phyloP scores from a whole-genome alignment of 2,329 filamentous ascomycete genomes.

The Chaetomiaceae sp. region DNA sequence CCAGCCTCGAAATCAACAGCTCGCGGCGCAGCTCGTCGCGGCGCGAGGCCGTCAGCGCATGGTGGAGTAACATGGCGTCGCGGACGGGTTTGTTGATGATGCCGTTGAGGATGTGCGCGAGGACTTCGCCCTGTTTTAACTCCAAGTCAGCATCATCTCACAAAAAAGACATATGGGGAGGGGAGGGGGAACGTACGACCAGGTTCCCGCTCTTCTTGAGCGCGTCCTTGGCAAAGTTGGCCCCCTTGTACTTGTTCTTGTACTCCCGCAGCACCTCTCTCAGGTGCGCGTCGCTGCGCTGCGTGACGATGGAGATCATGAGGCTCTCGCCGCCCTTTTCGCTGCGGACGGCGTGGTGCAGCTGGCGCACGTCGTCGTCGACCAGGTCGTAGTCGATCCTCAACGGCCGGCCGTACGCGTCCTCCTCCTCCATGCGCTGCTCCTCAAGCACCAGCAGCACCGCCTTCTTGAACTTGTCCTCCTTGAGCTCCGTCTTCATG shows the following conservation, averaged over 20 bases:
- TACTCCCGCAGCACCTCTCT: slow-evolving; percentile 75
- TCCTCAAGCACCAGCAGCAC: slow-evolving; percentile 81
- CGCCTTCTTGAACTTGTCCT: slow-evolving; percentile 92
- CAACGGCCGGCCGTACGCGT: slow-evolving; percentile 56
- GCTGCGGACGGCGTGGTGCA: slow-evolving; percentile 64
- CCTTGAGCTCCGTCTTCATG: slow-evolving; percentile 88
- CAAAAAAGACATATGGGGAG: not conserved
- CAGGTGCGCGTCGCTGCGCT: slow-evolving; percentile 76
- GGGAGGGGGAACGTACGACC: slow-evolving; percentile 61
- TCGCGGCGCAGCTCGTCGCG: slow-evolving; percentile 73
- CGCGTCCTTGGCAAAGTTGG: slow-evolving; percentile 84
- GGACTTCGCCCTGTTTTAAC: slow-evolving; percentile 71
- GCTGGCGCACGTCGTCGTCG: slow-evolving; percentile 65
- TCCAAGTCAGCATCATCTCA: not conserved
- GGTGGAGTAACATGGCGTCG: slow-evolving; percentile 84
- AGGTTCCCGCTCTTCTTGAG: slow-evolving; percentile 86
- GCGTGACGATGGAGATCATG: slow-evolving; percentile 81
- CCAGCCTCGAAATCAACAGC: slow-evolving; percentile 79
- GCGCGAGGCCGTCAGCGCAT: slow-evolving; percentile 73
- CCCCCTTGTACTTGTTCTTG: slow-evolving; percentile 59
- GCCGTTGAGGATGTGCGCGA: slow-evolving; percentile 93
- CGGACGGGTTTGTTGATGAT: slow-evolving; percentile 93
- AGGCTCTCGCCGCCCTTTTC: slow-evolving; percentile 80
- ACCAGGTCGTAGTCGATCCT: slow-evolving; percentile 57
- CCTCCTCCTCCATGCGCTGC: slow-evolving; percentile 74